phyloP scores from a whole-genome alignment of 495 filamentous ascomycete genomes.

The Parmelia sp. region DNA sequence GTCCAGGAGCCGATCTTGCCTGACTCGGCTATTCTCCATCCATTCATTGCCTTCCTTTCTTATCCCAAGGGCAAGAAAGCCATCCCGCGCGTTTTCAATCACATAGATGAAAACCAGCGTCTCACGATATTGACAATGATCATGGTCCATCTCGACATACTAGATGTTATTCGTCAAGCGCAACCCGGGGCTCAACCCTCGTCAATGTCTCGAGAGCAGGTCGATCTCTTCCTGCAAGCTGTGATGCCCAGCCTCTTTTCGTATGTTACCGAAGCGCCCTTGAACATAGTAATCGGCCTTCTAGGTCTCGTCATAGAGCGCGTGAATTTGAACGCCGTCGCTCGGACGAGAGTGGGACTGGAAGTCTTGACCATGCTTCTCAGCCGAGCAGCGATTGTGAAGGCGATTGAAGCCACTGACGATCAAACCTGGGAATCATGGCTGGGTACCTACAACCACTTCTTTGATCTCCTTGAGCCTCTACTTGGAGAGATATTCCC shows the following conservation, averaged over 20 bases:
- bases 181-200: slow-evolving; percentile 67
- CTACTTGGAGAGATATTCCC: slow-evolving; percentile 80
- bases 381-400: slow-evolving; percentile 86
- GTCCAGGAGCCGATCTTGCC: slow-evolving; percentile 83
- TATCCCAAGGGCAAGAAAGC: slow-evolving; percentile 95
- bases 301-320: slow-evolving; percentile 77
- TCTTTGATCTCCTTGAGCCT: slow-evolving; percentile 84
- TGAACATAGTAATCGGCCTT: slow-evolving; percentile 83
- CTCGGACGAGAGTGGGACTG: slow-evolving; percentile 77
- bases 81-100: slow-evolving; percentile 88
- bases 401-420: slow-evolving; percentile 61
- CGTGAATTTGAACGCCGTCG: slow-evolving; percentile 68
- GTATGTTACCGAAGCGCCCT: slow-evolving; percentile 83
- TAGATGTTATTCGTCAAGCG: slow-evolving; percentile 81
- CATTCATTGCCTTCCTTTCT: slow-evolving; percentile 93
- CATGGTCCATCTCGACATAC: slow-evolving; percentile 81
- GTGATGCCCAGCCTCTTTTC: slow-evolving; percentile 86
- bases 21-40: slow-evolving; percentile 67
- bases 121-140: slow-evolving; percentile 93
- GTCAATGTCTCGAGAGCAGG: slow-evolving; percentile 70
- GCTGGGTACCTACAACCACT: slow-evolving; percentile 70
- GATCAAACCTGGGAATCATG: slow-evolving; percentile 77
- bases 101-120: slow-evolving; percentile 85
- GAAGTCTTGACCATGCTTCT: slow-evolving; percentile 91
- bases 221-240: slow-evolving; percentile 78